A percentile compares a stretch with the other conserved stretches of the same genome.
Conservation (phyloP, 2,329 filamentous ascomycete genomes). For the Stagonosporopsis vannaccii region DNA sequence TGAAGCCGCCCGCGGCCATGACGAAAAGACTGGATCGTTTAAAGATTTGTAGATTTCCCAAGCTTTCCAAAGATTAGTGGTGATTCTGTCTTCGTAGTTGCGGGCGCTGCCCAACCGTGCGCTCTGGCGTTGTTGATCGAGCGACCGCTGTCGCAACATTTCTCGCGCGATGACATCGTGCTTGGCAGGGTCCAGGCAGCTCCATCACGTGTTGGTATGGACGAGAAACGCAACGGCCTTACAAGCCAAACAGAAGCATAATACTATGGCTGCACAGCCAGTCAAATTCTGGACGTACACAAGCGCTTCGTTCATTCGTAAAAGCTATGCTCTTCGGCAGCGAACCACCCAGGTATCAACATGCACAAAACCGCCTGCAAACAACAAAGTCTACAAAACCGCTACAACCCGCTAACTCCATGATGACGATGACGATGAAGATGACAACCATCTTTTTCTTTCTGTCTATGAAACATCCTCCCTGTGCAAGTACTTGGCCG, state of each 20-base stretch:
- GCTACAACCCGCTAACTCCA: slow-evolving; percentile 6
- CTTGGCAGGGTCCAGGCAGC: slow-evolving; percentile 19
- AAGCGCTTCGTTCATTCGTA: slow-evolving; percentile 12
- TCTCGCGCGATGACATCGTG: slow-evolving; percentile 14
- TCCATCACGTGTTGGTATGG: slow-evolving; percentile 1
- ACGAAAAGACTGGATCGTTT: slow-evolving; percentile 26
- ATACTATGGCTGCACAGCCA: background rate
- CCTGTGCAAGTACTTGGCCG: slow-evolving; percentile 41
- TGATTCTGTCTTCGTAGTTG: background rate
- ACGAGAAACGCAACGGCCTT: background rate
- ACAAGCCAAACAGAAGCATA: background rate
- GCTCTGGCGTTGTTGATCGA: background rate
- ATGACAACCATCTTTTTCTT: background rate
- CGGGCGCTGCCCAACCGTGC: background rate
- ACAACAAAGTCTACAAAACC: slow-evolving; percentile 8
- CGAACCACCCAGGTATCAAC: slow-evolving; percentile 7
- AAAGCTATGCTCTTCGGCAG: slow-evolving; percentile 11
- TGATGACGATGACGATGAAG: background rate
- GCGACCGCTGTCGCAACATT: slow-evolving; percentile 1
- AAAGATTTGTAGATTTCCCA: background rate
- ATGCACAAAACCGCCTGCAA: slow-evolving; percentile 8
- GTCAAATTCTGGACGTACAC: background rate
- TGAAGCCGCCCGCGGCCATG: slow-evolving; percentile 48
- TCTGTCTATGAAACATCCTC: slow-evolving; percentile 34
- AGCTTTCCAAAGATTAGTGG: no score